These are phyloP conservation scores for Kwoniella newhampshirensis DNA, from an alignment of 768 basidiomycete species.

Conservation along the genomic window DNA sequence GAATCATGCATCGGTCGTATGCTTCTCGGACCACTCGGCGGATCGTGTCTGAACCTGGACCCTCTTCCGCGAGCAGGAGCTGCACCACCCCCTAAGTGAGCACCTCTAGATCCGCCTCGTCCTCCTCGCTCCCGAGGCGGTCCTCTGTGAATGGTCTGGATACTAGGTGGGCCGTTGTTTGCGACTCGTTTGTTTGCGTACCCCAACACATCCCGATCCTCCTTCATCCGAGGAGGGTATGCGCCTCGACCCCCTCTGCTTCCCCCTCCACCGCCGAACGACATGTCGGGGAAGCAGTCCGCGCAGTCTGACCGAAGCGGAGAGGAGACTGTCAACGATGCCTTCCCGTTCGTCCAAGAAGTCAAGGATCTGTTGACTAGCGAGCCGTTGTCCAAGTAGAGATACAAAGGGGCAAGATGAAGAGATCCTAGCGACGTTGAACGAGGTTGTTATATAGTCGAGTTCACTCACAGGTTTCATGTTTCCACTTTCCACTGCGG, in stretches of 20 bases:
- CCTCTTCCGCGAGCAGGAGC: not conserved
- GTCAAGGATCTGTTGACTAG: too few species aligned
- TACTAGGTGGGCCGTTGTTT: slow-evolving; percentile 7
- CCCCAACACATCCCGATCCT: slow-evolving; percentile 16
- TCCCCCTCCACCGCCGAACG: slow-evolving; percentile 2
- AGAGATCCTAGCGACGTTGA: too few species aligned
- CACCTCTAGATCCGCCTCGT: not conserved
- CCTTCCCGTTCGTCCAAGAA: too few species aligned
- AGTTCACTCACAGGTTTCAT: too few species aligned
- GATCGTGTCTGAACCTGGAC: not conserved
- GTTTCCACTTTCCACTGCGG: too few species aligned
- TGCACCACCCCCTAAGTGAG: not conserved
- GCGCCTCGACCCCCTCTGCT: slow-evolving; percentile 7
- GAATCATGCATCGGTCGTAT: not conserved
- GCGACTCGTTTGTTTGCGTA: slow-evolving; percentile 19
- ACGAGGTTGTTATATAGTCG: too few species aligned
- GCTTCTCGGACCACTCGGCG: not conserved
- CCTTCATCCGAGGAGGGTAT: slow-evolving; percentile 1
- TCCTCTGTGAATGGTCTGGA: slow-evolving; percentile 11
- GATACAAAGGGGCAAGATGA: too few species aligned
- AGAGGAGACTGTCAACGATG: slow-evolving; percentile 1
- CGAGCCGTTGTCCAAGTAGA: too few species aligned
- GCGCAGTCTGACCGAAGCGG: not conserved
- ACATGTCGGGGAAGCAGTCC: not conserved
- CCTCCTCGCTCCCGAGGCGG: slow-evolving; percentile 2